Evolutionary conservation across 73 alveolate genomes (phyloP), one percentile per base, ranked within the genome.

Genomic region (Paramecium sonneborni): DNA sequence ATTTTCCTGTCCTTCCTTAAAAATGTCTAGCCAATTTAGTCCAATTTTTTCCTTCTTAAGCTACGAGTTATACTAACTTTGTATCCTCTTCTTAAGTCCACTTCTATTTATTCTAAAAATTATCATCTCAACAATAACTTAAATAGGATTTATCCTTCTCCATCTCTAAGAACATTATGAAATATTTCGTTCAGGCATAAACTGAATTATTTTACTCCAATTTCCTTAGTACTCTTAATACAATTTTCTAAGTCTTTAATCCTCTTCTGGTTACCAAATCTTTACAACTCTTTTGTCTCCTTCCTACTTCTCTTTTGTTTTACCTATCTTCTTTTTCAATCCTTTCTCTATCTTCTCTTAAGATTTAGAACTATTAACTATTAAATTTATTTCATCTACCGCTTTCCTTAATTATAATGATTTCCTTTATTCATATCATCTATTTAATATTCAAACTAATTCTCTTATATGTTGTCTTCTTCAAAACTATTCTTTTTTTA

Each of bases 1-100:
- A 95, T 85, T 98, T 98, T n/a, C 99, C 99, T 70, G 98, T 94
- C 44, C 87, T 37, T n/a, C 94, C 94, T 52, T 52, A 76, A 69
- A 88, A 69, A 44, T 88, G 85, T 32, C 74, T 6, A 15, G 94
- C 89, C 37, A 88, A 43, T 82, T 69, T 38, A 9, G 91, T 82
- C 94, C 94, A 88, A 72, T 88, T 88, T 48, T 70, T 88, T 2
- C 94, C 94, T 37, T 70, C 56, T 35, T 88, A 23, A 21, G 38
- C 79, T 2, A 76, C 87, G 18, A 88, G 41, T 44, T 88, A 37
- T 30, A 88, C 43, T 32, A 88, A 57, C 6, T 52, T 88, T 43
- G 70, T 12, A 72, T 88, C 94, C 30, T 88, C 94, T 28, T 88
- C 94, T 21, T 48, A 39, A 11, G 70, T 88, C 94, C 94, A 88